A percentile compares a stretch with the other conserved stretches of the same genome.
Conservation (phyloP, 2,329 filamentous ascomycete species). For the Xylaria digitata region DNA sequence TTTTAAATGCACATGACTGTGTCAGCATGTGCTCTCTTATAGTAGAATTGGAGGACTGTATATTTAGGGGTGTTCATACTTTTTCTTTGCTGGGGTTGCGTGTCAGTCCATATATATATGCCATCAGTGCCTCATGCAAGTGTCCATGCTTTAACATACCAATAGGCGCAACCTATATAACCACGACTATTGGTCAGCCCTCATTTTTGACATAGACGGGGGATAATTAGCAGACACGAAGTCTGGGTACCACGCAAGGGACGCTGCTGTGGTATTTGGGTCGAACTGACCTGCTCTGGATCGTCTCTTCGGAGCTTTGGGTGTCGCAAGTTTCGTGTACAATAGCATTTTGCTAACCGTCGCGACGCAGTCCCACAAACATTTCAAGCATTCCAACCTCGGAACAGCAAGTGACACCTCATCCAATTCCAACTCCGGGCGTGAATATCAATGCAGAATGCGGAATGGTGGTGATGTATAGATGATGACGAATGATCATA, state of each 20-base stretch:
- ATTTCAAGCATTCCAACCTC: slow-evolving; percentile 36
- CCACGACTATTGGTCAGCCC: slow-evolving; percentile 44
- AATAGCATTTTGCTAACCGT: slow-evolving; percentile 61
- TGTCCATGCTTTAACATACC: slow-evolving; percentile 54
- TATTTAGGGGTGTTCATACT: slow-evolving; percentile 52
- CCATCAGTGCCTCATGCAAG: slow-evolving; percentile 18
- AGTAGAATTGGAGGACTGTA: slow-evolving; percentile 4
- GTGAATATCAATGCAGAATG: slow-evolving; percentile 8
- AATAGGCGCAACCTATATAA: slow-evolving; percentile 61
- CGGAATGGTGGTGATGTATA: slow-evolving; percentile 18
- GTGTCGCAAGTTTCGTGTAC: slow-evolving; percentile 66
- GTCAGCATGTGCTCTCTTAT: slow-evolving; percentile 21
- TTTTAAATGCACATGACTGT: slow-evolving; percentile 42
- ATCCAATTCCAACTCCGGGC: slow-evolving; percentile 16
- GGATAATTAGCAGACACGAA: not conserved
- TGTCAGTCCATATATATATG: slow-evolving; percentile 37
- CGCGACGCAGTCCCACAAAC: slow-evolving; percentile 32
- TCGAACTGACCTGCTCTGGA: slow-evolving; percentile 67
- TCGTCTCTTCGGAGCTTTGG: slow-evolving; percentile 69
- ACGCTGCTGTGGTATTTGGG: slow-evolving; percentile 4
- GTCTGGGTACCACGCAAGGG: slow-evolving; percentile 3
- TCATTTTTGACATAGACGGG: slow-evolving; percentile 7
- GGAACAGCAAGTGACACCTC: slow-evolving; percentile 6
- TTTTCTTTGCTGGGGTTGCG: slow-evolving; percentile 62
- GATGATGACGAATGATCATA: slow-evolving; percentile 22